Evolutionary conservation across 2,329 filamentous ascomycete species (phyloP).

Genomic region (Ramularia endophylla): DNA sequence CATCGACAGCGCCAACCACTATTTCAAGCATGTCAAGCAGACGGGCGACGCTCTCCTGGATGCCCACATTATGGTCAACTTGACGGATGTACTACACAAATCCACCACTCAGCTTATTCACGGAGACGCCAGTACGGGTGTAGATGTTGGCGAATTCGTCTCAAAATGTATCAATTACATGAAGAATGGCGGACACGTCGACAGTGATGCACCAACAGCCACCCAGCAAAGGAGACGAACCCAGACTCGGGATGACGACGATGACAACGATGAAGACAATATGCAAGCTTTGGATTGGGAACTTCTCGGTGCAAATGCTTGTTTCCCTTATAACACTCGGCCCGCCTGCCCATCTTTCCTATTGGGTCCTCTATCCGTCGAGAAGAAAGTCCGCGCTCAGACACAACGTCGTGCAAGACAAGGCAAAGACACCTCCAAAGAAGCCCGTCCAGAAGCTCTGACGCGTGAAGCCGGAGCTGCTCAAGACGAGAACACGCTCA

Average conservation of each 20-base stretch:
- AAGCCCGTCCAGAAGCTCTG: constrained; percentile 69
- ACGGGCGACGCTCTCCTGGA: constrained; percentile 88
- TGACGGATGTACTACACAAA: constrained; percentile 73
- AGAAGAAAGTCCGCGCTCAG: constrained; percentile 71
- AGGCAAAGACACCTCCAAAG: constrained; percentile 62
- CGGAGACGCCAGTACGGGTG: constrained; percentile 64
- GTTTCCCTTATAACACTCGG: constrained; percentile 64
- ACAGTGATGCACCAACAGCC: constrained; percentile 36
- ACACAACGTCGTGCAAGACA: constrained; percentile 66
- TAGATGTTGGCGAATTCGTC: constrained; percentile 89
- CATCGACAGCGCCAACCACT: constrained; percentile 41
- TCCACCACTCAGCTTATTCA: constrained; percentile 69
- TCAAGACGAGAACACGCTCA: constrained; percentile 73
- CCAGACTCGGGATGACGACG: constrained; percentile 42
- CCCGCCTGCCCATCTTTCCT: constrained; percentile 78
- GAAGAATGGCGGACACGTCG: constrained; percentile 54
- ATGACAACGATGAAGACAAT: constrained; percentile 59
- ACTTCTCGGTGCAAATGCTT: constrained; percentile 71
- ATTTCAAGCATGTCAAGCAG: constrained; percentile 65
- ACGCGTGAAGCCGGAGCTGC: constrained; percentile 66
- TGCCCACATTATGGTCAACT: constrained; percentile 73
- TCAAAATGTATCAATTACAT: constrained; percentile 87
- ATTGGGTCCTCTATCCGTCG: constrained; percentile 79
- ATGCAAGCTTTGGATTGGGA: constrained; percentile 83
- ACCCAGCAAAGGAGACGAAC: constrained; percentile 17